Base-by-base conservation (phyloP, 352 stramenopile genomes). In the Pythium plurisporium region DNA sequence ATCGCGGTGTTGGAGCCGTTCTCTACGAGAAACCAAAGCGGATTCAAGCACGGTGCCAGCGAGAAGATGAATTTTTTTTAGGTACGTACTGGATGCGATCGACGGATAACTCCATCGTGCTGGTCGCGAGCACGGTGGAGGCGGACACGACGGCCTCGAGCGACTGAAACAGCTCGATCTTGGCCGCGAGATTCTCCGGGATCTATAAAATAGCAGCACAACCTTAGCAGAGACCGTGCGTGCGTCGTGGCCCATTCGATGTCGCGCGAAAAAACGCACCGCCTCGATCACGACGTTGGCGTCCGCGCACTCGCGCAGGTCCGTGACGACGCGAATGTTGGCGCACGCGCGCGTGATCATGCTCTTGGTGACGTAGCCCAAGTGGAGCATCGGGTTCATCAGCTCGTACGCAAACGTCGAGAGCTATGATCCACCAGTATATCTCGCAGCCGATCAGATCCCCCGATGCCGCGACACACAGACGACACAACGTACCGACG, bases 291-390 rank as follows among this genome's bases (percentile, higher is more conserved):
- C 66, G n/a, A 88, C 42, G 6, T 48, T 53, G 36, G 69, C 76
- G 42, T 73, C 59, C 10, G 72, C 70, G 38, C 78, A 84, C n/a
- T 83, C 57, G 11, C 65, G 49, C 11, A 91, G 38, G n/a, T 80
- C 67, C 15, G 37, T 50, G 27, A 81, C 78, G 10, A 82, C 51
- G 20, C 62, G 67, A 52, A 88, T 70, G 64, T 79, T 75, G 20
- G 60, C 45, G 56, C 76, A 85, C 0, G 76, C 78, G 23, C 77
- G 68, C 11, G 74, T 86, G 46, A 87, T 58, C 76, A 91, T 87
- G 57, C 70, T 78, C 69, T 88, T 85, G 62, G 78, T 86, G 25
- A 88, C 78, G 70, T 88, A 91, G 25, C 80, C 80, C 19, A 91
- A 69, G 51, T 86, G 76, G 53, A 86, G 63, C 63, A 91, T 65